These are phyloP conservation scores for Eucalyptus shirleyi DNA, from an alignment of 345 rosid genomes.

Conservation along the genomic window DNA sequence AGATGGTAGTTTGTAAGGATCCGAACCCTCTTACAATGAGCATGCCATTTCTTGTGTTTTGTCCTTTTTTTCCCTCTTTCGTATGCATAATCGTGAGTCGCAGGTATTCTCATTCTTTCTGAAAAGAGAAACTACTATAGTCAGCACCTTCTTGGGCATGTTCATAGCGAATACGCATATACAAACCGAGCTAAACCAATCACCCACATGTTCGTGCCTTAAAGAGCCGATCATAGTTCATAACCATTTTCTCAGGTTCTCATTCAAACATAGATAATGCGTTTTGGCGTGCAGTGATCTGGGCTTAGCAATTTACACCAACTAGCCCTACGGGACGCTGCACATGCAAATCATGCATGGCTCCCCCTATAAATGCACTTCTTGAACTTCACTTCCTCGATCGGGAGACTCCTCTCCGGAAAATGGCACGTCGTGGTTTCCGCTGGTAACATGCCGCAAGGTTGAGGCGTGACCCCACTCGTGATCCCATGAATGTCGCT, in stretches of 20 bases:
- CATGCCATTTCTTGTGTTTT: background rate
- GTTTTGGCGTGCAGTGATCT: background rate
- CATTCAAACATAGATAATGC: background rate
- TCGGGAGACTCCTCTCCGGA: conserved; percentile 41
- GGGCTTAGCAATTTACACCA: background rate
- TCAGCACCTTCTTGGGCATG: background rate
- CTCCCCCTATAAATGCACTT: conserved; percentile 30
- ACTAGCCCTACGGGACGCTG: background rate
- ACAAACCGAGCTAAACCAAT: background rate
- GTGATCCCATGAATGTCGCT: conserved; percentile 41
- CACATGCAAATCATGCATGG: background rate
- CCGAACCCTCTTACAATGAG: background rate
- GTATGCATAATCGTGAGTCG: background rate
- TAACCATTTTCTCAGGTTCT: background rate
- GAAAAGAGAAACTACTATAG: background rate
- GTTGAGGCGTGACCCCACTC: conserved; percentile 37
- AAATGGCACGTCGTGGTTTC: conserved; percentile 39
- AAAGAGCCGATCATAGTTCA: background rate
- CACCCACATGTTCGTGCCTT: background rate
- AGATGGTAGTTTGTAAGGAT: background rate
- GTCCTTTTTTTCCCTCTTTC: background rate
- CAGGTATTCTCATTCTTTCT: background rate
- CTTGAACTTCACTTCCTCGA: conserved; percentile 49
- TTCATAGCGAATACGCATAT: background rate
- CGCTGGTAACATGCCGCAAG: conserved; percentile 39